Percentiles rank a stretch among this genome's conserved stretches.
phyloP scores from a whole-genome alignment of 2,329 filamentous ascomycete genomes.

The Sporothrix euskadiensis region DNA sequence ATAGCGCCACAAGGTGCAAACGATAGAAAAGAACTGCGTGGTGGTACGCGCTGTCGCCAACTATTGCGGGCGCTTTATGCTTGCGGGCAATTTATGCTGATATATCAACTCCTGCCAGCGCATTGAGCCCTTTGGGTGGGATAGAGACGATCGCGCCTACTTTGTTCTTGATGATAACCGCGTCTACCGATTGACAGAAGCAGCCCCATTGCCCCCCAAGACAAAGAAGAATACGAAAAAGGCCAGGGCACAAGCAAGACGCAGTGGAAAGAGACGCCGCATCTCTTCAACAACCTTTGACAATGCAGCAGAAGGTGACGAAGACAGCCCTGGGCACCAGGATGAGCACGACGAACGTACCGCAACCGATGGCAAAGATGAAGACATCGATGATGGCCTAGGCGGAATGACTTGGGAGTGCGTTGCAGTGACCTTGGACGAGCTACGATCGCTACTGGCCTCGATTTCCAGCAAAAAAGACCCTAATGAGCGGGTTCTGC shows the following conservation, averaged over 20 bases:
- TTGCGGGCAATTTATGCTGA: background rate
- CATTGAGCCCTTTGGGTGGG: slow-evolving; percentile 85
- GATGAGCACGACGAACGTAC: slow-evolving; percentile 34
- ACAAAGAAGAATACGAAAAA: slow-evolving; percentile 66
- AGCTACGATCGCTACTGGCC: slow-evolving; percentile 71
- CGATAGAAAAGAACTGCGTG: slow-evolving; percentile 31
- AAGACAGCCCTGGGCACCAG: slow-evolving; percentile 39
- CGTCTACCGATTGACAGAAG: slow-evolving; percentile 83
- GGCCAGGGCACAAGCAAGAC: slow-evolving; percentile 62
- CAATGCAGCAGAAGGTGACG: slow-evolving; percentile 43
- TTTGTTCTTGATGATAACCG: slow-evolving; percentile 93
- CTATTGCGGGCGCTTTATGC: background rate
- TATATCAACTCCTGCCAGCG: slow-evolving; percentile 47
- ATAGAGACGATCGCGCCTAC: slow-evolving; percentile 81
- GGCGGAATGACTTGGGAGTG: slow-evolving; percentile 88
- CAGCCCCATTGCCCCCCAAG: slow-evolving; percentile 62
- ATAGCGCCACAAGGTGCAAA: background rate
- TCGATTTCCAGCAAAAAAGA: slow-evolving; percentile 75
- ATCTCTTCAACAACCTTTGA: slow-evolving; percentile 46
- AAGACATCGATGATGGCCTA: slow-evolving; percentile 59
- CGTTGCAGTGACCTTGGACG: slow-evolving; percentile 75
- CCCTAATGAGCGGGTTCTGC: slow-evolving; percentile 78
- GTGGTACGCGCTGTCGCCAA: background rate
- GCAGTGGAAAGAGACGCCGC: slow-evolving; percentile 73
- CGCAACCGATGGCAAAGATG: slow-evolving; percentile 38